Evolutionary conservation across 441 rosid species (phyloP).

Genomic region (Adansonia grandidieri): DNA sequence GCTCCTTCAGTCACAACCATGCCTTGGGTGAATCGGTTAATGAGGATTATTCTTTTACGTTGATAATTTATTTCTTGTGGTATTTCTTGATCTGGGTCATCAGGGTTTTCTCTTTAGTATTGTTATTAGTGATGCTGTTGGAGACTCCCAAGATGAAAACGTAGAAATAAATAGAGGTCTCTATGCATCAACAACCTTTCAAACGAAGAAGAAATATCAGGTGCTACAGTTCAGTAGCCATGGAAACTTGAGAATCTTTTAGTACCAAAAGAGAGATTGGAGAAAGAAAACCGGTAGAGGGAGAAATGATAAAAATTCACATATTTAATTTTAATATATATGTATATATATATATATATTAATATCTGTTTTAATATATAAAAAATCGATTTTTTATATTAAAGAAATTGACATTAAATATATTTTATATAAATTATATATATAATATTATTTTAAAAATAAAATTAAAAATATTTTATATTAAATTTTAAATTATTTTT

Average conservation of each 20-base stretch:
- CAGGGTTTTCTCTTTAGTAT: constrained; percentile 16
- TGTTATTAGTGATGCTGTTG: not conserved
- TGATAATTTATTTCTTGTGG: constrained; percentile 37
- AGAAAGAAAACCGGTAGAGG: not conserved
- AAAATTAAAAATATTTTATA: too few species aligned
- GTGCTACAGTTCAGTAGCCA: constrained; percentile 39
- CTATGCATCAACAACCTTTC: constrained; percentile 45
- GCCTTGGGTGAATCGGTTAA: constrained; percentile 60
- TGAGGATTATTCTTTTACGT: constrained; percentile 45
- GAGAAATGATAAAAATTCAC: too few species aligned
- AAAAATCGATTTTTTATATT: too few species aligned
- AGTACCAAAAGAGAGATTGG: not conserved
- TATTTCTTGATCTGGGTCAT: constrained; percentile 26
- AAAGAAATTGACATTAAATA: too few species aligned
- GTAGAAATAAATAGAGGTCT: constrained; percentile 54
- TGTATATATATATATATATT: too few species aligned
- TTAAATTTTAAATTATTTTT: too few species aligned
- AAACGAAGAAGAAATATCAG: constrained; percentile 41
- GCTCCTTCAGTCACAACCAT: constrained; percentile 57
- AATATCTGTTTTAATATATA: too few species aligned
- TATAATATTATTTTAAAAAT: too few species aligned
- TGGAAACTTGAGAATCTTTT: not conserved
- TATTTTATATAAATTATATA: too few species aligned
- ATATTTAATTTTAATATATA: too few species aligned
- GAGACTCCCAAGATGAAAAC: constrained; percentile 53